Base-by-base conservation (phyloP, 805 yeast species). In the Candida vaughaniae region DNA sequence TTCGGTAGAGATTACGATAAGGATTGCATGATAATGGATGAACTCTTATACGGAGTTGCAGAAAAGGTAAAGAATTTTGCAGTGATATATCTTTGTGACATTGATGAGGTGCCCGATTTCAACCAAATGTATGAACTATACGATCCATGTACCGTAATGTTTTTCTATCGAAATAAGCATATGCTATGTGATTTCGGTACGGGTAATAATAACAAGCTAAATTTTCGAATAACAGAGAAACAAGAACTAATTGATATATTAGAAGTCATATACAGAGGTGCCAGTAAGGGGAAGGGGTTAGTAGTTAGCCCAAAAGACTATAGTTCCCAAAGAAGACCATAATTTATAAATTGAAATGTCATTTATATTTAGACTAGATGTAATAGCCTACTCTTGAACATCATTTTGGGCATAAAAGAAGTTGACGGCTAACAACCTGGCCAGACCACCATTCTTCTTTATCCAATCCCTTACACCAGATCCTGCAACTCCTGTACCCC, bases 161-260 rank as follows among this genome's bases (percentile, higher is more conserved):
- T 91, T 55, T 91, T 93, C 60, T 88, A 76, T 63, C 69, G 95
- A 35, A 91, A 91, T 64, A 85, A 88, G 58, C 98, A 91, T 60
- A 90, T 91, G 95, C 80, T 93, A 95, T 87, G 96, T 62, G 99
- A 93, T 67, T 89, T 90, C 60, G 99, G 99, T 2, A 93, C 98
- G 0, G 99, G 99, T 22, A 89, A 93, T 56, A 93, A 93, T 62
- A 93, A 93, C 69, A 91, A 93, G 69, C 67, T 93, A 66, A 89
- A 88, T 54, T 91, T 91, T 60, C 52, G 57, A 35, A 71, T 78
- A 9, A 80, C 77, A 28, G 86, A 86, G 55, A 81, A 83, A 43
- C 96, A 91, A 57, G 97, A 89, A 49, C 62, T 93, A 70, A 85
- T 93, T 15, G 98, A 91, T 58, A 84, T 93, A 20, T 64, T 93